Base-by-base conservation (phyloP, 192 early-diverging fungal species). In the Coemansia sp. region DNA sequence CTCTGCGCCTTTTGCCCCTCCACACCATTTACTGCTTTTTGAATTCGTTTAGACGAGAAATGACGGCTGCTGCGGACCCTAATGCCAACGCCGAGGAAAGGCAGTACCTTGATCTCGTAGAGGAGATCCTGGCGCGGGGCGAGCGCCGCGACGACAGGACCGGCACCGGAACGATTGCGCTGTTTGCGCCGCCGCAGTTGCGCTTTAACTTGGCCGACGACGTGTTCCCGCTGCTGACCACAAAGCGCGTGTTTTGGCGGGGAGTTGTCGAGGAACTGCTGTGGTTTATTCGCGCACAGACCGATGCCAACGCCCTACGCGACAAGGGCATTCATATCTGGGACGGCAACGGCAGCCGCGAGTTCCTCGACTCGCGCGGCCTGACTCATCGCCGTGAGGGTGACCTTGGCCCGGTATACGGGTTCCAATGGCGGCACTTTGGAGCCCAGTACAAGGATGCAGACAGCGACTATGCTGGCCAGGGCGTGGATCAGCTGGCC, bases 341-440 rank as follows among this genome's bases (percentile, higher is more conserved):
- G 88, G 89, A 90, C 30, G 85, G 86, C 12, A 99, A 99, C 72
- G 92, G 92, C 20, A 87, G 85, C 3, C 80, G 94, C 13, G 90
- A 82, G 54, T 91, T 83, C 43, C 68, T 99, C n/a, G 96, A 97
- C 65, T 74, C 75, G 39, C 63, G 86, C 10, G 93, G 93, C 0
- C 64, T 97, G 16, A 22, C 52, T 0, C 51, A 93, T 48, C 77
- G 86, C 20, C 76, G 82, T 27, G 85, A 85, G 29, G 93, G 94
- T 12, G 96, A 96, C 44, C 56, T 99, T 19, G 95, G 95, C 0
- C 90, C 90, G 1, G 89, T 99, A 16, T 99, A 99, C 51, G 96
- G 96, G 11, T 99, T 92, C 70, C 96, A 99, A 54, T 99, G 96
- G 96, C 75, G 96, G 22, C 91, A 98, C 56, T 99, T 99, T 81